Conservation (phyloP, 106 monocot species). For the Xerophyta viscosa region DNA sequence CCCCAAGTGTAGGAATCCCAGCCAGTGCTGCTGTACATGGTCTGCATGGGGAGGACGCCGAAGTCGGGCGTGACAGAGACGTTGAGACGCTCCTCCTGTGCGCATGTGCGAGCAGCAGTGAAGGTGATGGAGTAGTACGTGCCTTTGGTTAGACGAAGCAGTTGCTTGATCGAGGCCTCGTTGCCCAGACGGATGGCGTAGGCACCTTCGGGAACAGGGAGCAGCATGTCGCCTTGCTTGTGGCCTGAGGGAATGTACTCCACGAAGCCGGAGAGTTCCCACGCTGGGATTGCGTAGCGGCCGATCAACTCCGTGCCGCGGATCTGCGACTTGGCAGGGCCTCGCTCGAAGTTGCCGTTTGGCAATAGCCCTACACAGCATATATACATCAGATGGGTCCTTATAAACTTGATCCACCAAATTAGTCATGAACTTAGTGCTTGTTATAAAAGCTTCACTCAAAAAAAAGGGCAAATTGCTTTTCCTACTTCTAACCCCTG, state of each 20-base stretch:
- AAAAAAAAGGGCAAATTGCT: too few species aligned
- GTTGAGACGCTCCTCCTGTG: constrained; percentile 44
- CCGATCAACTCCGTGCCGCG: constrained; percentile 25
- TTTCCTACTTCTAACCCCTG: too few species aligned
- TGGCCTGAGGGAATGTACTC: constrained; percentile 39
- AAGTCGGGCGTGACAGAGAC: constrained; percentile 34
- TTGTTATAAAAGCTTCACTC: too few species aligned
- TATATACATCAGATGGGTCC: too few species aligned
- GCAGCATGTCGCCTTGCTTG: constrained; percentile 36
- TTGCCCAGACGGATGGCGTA: constrained; percentile 28
- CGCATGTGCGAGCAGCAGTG: constrained; percentile 57
- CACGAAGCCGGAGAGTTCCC: constrained; percentile 31
- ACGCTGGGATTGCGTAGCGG: constrained; percentile 9
- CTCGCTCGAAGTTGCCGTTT: constrained; percentile 25
- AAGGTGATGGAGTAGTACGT: constrained; percentile 52
- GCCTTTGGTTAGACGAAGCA: constrained; percentile 17
- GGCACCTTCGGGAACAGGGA: constrained; percentile 32
- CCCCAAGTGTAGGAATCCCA: constrained; percentile 61
- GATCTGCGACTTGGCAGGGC: constrained; percentile 9
- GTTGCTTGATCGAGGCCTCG: constrained; percentile 35
- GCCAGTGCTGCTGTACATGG: constrained; percentile 43
- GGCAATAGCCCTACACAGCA: constrained; percentile 19
- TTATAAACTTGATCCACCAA: too few species aligned
- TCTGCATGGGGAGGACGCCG: constrained; percentile 40
- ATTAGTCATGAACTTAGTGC: too few species aligned